Percentiles rank a stretch among this genome's conserved stretches.
Evolutionary conservation across 208 protist species (phyloP).

Genomic region (Leishmania mexicana): DNA sequence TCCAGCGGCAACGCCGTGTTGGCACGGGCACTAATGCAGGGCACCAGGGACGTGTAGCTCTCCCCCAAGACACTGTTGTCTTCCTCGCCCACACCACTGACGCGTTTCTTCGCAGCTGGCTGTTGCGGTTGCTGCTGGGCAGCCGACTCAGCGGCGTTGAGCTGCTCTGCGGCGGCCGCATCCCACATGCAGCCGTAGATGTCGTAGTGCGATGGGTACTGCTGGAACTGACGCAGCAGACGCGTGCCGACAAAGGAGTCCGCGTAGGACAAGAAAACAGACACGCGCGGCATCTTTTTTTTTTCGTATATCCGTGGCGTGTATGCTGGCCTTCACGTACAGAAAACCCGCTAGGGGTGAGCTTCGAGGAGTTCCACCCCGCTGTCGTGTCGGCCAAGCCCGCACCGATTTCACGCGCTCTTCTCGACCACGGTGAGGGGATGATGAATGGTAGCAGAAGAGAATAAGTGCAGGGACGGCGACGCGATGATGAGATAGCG

Average conservation of each 20-base stretch:
- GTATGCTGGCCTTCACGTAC: too few species aligned
- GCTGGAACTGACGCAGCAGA: constrained; percentile 57
- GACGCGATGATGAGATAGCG: neutral
- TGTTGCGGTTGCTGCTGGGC: constrained; percentile 6
- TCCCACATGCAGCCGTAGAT: constrained; percentile 84
- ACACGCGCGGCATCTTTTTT: constrained; percentile 25
- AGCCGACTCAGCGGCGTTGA: constrained; percentile 9
- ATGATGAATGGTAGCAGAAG: neutral
- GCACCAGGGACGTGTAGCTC: constrained; percentile 21
- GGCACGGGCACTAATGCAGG: neutral
- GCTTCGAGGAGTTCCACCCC: neutral
- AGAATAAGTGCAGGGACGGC: neutral
- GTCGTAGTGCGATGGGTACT: constrained; percentile 50
- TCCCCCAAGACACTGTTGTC: constrained; percentile 1
- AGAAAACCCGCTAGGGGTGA: too few species aligned
- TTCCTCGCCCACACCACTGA: neutral
- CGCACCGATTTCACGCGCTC: neutral
- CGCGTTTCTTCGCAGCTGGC: neutral
- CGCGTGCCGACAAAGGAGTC: constrained; percentile 82
- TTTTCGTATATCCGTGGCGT: neutral
- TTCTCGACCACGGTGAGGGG: neutral
- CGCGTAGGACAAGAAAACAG: constrained; percentile 78
- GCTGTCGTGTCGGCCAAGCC: neutral
- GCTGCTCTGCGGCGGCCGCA: constrained; percentile 39
- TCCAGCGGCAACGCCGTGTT: neutral